Evolutionary conservation across 73 alveolate genomes (phyloP), one percentile per base, ranked within the genome.

Genomic region (Paramecium pentaurelia): DNA sequence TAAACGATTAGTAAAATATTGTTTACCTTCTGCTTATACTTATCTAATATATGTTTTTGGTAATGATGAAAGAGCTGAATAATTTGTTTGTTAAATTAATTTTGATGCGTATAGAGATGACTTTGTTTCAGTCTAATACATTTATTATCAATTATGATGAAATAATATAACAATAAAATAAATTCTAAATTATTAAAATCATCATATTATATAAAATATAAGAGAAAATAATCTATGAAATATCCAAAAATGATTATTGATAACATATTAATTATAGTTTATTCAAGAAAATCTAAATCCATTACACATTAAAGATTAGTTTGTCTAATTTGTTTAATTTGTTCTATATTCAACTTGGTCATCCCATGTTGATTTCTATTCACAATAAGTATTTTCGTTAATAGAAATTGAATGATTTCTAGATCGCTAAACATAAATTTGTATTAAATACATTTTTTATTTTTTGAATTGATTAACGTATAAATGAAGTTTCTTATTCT

Each of bases 1-100:
- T 80, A 80, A 80, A 44, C 38, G 18, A 80, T 40, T 80, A 20
- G 14, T 6, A 25, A 3, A 30, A 16, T 28, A 0, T 25, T 16
- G 8, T 44, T 36, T 80, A 80, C 91, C 91, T 27, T 80, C 91
- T 45, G 77, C 75, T 32, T 47, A 32, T 22, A 80, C 58, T 27
- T 80, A 27, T n/a, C 58, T 40, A 12, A 80, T 80, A 20, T 45
- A 80, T n/a, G 47, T 42, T 80, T 49, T 80, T 0, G 91, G 73
- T 47, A 80, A 80, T 10, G 91, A 32, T 10, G 91, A 80, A 6
- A 80, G 32, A 11, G 91, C 91, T 47, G 91, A 80, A 64, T 32
- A 47, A 80, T 80, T 80, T 20, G 91, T 80, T 27, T 80, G 49
- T 45, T 80, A 64, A 12, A 80, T 45, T 18, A 40, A 42, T 27